A percentile compares a stretch with the other conserved stretches of the same genome.
Conservation (phyloP, 805 yeast genomes). For the Saccharomycopsis guyanensis region DNA sequence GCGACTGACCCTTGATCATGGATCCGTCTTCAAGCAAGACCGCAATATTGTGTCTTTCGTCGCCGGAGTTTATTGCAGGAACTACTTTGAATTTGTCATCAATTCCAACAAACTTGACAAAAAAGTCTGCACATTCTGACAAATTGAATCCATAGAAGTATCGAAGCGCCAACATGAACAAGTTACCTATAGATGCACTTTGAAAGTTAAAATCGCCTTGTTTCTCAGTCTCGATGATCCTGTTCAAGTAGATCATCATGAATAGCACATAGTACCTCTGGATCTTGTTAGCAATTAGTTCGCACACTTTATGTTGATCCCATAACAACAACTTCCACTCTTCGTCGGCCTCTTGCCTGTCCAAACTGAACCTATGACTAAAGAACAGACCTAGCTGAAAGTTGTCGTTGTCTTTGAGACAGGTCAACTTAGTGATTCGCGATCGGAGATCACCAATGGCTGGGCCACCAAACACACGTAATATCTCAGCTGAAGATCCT, state of each 20-base stretch:
- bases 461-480: constrained; percentile 85
- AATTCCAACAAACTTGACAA: constrained; percentile 11
- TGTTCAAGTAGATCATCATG: constrained; percentile 6
- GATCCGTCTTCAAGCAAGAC: constrained; percentile 65
- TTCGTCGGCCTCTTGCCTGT: constrained; percentile 42
- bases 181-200: constrained; percentile 77
- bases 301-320: constrained; percentile 70
- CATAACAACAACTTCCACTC: constrained; percentile 80
- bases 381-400: constrained; percentile 29
- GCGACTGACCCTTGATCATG: constrained; percentile 83
- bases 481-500: constrained; percentile 85
- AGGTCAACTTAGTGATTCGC: constrained; percentile 66
- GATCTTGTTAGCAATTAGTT: constrained; percentile 42
- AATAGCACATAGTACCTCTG: constrained; percentile 1
- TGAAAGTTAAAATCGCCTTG: constrained; percentile 59
- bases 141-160: constrained; percentile 47
- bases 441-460: constrained; percentile 92
- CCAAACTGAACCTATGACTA: constrained; percentile 27
- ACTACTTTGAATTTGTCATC: constrained; percentile 9
- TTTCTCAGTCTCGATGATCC: constrained; percentile 37
- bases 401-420: constrained; percentile 24
- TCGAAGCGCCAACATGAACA: constrained; percentile 75
- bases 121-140: constrained; percentile 9
- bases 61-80: constrained; percentile 15
- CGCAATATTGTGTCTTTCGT: constrained; percentile 70